A percentile compares a stretch with the other conserved stretches of the same genome.
Evolutionary conservation across 1,284 basidiomycete species (phyloP).

Genomic region (Nidula niveotomentosa): DNA sequence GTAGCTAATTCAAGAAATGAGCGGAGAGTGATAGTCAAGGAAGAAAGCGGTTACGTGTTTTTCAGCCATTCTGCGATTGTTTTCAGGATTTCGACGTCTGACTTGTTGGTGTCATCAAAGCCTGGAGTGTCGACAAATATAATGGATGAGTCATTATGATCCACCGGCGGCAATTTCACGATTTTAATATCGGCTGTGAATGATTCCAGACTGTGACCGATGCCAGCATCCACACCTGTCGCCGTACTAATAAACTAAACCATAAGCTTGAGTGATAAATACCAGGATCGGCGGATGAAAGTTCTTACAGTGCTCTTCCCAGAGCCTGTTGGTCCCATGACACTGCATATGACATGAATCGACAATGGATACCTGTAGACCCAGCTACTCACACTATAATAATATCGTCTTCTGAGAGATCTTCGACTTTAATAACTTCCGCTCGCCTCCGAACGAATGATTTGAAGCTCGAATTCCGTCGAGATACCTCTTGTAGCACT

Average conservation of each 20-base stretch:
- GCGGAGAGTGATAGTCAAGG: not conserved
- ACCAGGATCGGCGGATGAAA: not conserved
- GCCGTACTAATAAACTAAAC: conserved; percentile 14
- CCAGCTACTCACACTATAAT: conserved; percentile 8
- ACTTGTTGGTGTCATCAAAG: conserved; percentile 14
- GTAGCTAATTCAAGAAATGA: conserved; percentile 7
- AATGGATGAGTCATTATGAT: not conserved
- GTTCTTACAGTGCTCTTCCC: conserved; percentile 17
- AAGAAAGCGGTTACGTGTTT: conserved; percentile 7
- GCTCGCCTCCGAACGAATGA: not conserved
- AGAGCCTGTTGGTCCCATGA: conserved; percentile 19
- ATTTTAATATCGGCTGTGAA: conserved; percentile 10
- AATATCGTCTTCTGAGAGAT: conserved; percentile 7
- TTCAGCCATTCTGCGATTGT: conserved; percentile 12
- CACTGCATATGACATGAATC: conserved; percentile 1
- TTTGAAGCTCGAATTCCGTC: not conserved
- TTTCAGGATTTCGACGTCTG: conserved; percentile 12
- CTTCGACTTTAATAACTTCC: not conserved
- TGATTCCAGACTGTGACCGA: conserved; percentile 13
- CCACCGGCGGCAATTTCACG: conserved; percentile 4
- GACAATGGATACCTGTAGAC: not conserved
- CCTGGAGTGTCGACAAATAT: conserved; percentile 21
- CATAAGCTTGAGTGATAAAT: not conserved
- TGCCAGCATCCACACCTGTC: conserved; percentile 1
- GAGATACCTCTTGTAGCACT: not conserved